Conservation (phyloP, 2,329 filamentous ascomycete species). For the Metarhizium humberi region DNA sequence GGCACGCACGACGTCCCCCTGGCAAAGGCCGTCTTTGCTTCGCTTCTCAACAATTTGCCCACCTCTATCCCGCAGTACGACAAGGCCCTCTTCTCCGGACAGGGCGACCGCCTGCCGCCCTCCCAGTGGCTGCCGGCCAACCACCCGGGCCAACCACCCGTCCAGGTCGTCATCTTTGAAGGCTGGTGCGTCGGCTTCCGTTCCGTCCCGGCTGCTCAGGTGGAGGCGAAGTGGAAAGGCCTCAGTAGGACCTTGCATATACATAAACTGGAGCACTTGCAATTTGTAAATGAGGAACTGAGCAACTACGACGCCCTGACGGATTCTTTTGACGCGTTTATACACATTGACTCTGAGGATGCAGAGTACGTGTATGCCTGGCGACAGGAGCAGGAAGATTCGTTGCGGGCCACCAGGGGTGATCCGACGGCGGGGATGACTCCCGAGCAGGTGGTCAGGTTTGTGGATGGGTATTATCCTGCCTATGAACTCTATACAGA, state of each 20-base stretch:
- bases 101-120: constrained; percentile 63
- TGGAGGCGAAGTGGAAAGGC: constrained; percentile 42
- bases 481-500: constrained; percentile 63
- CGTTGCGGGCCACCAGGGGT: constrained; percentile 56
- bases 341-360: constrained; percentile 61
- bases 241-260: constrained; percentile 37
- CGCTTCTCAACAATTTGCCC: constrained; percentile 41
- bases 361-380: constrained; percentile 72
- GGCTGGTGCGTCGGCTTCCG: constrained; percentile 89
- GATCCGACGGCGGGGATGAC: constrained; percentile 59
- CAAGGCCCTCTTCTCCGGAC: constrained; percentile 67
- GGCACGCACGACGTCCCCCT: constrained; percentile 33
- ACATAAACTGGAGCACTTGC: constrained; percentile 40
- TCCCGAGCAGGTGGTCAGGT: constrained; percentile 66
- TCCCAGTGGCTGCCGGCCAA: constrained; percentile 53
- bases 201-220: constrained; percentile 41
- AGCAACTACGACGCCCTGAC: constrained; percentile 39
- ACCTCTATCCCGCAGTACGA: constrained; percentile 67
- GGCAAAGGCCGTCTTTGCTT: constrained; percentile 49
- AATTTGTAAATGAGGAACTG: constrained; percentile 40
- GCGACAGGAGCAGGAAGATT: constrained; percentile 72
- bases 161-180: constrained; percentile 68
- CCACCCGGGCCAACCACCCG: constrained; percentile 34
- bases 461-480: constrained; percentile 62
- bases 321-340: constrained; percentile 41